phyloP scores from a whole-genome alignment of 768 basidiomycete genomes.

The Dacryopinax spathularia region DNA sequence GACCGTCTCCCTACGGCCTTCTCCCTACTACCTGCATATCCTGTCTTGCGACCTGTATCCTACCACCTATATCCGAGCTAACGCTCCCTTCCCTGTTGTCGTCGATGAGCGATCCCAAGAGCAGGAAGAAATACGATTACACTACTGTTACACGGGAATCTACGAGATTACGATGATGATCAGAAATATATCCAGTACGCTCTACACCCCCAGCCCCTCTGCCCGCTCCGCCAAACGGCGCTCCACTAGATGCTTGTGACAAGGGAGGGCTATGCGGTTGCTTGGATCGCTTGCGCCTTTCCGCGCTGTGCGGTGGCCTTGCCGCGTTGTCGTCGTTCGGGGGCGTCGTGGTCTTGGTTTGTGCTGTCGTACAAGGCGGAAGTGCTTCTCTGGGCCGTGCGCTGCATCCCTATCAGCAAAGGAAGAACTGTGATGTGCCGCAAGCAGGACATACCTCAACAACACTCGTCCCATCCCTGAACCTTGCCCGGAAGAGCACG shows the following conservation, averaged over 20 bases:
- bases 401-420: background rate
- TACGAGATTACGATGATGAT: background rate
- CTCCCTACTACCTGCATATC: background rate
- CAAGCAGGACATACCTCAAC: slow-evolving; percentile 42
- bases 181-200: background rate
- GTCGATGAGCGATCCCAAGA: too few species aligned
- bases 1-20: background rate
- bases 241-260: background rate
- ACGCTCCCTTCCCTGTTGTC: background rate
- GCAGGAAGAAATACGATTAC: background rate
- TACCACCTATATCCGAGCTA: background rate
- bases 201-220: too few species aligned
- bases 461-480: slow-evolving; percentile 85
- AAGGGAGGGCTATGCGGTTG: background rate
- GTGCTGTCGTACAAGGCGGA: slow-evolving; percentile 9
- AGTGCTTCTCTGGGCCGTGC: slow-evolving; percentile 10
- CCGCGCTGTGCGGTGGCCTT: background rate
- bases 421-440: too few species aligned
- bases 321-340: background rate
- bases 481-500: slow-evolving; percentile 81
- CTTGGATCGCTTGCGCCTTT: background rate
- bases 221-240: background rate
- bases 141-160: background rate
- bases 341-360: slow-evolving; percentile 10
- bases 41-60: background rate